These are phyloP conservation scores for Striga hermonthica DNA, from an alignment of 305 asterid species.

Conservation along the genomic window DNA sequence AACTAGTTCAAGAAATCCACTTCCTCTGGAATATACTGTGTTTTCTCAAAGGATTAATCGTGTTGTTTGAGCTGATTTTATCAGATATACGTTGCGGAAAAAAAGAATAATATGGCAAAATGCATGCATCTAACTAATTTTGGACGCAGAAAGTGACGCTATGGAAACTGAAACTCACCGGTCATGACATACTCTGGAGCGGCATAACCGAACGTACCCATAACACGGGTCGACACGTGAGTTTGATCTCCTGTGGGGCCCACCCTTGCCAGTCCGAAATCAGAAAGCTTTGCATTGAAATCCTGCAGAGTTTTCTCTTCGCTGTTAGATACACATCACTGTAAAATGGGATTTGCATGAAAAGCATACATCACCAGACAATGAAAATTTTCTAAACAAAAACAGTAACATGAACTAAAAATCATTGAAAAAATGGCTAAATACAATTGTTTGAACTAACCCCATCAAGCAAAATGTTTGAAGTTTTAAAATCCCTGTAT, in stretches of 20 bases:
- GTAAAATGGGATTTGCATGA: slow-evolving; percentile 5
- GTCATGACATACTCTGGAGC: slow-evolving; percentile 99
- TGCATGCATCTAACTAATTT: not conserved
- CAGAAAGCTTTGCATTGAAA: slow-evolving; percentile 89
- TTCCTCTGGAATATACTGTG: no score
- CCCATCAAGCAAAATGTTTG: slow-evolving; percentile 81
- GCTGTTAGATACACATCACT: slow-evolving; percentile 20
- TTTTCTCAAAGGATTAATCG: no score
- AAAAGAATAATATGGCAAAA: not conserved
- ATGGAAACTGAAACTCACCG: slow-evolving; percentile 47
- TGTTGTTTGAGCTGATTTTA: not conserved
- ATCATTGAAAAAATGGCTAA: not conserved
- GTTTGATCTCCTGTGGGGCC: slow-evolving; percentile 98
- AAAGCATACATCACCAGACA: not conserved
- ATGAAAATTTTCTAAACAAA: not conserved
- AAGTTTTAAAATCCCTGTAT: slow-evolving; percentile 92
- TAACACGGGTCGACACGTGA: slow-evolving; percentile 89
- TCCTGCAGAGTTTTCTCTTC: slow-evolving; percentile 47
- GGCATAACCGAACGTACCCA: slow-evolving; percentile 97
- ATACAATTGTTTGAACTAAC: slow-evolving; percentile 41
- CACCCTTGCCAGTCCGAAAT: slow-evolving; percentile 87
- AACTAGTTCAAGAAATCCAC: no score
- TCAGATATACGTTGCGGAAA: not conserved
- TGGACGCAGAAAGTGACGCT: no score
- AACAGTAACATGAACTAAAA: not conserved